Conservation (phyloP, 495 filamentous ascomycete genomes). For the Tuber brumale region DNA sequence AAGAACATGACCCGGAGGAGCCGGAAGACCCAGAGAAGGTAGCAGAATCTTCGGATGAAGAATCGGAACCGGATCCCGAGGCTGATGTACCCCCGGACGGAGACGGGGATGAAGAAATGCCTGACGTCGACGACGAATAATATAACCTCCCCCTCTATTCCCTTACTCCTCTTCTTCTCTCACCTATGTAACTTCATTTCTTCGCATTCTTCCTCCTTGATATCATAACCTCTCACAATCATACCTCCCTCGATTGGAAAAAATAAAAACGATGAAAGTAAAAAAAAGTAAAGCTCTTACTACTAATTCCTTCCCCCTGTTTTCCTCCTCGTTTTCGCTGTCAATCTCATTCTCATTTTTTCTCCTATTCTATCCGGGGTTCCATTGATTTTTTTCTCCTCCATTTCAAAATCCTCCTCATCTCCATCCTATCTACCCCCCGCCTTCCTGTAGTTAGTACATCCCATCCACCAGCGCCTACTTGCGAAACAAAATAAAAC, state of each 20-base stretch:
- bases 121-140: constrained; percentile 29
- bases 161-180: constrained; percentile 10
- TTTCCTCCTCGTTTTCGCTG: not conserved
- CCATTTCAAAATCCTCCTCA: not conserved
- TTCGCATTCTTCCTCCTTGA: not conserved
- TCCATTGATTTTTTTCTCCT: not conserved
- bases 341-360: not conserved
- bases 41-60: constrained; percentile 22
- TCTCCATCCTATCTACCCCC: not conserved
- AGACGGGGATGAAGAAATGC: constrained; percentile 33
- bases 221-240: not conserved
- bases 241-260: not conserved
- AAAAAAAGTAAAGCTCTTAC: not conserved
- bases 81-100: constrained; percentile 26
- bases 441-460: not conserved
- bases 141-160: constrained; percentile 11
- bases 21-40: constrained; percentile 20
- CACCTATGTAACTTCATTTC: not conserved
- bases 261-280: not conserved
- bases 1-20: constrained; percentile 36
- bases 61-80: constrained; percentile 34
- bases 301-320: not conserved
- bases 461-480: not conserved
- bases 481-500: not conserved
- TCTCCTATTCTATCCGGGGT: not conserved